phyloP scores from a whole-genome alignment of 371 early-diverging fungal species.

The Blastocladiella emersonii region DNA sequence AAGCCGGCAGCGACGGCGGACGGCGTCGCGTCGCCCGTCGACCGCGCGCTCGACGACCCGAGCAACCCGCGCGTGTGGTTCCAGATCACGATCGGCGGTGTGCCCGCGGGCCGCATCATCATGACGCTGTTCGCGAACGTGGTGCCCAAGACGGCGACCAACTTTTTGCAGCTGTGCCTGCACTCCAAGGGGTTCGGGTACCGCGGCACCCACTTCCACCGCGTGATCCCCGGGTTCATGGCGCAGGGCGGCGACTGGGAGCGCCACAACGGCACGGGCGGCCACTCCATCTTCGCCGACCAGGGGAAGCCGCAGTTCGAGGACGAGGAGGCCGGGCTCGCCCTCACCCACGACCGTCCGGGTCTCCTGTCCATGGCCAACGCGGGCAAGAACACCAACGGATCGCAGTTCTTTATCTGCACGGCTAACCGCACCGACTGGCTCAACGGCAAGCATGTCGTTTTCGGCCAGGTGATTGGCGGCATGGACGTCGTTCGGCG shows the following conservation, averaged over 20 bases:
- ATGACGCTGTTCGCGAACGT: slow-evolving; percentile 52
- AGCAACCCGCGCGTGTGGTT: slow-evolving; percentile 1
- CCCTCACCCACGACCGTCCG: slow-evolving; percentile 2
- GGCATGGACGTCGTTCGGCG: slow-evolving; percentile 67
- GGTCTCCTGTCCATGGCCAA: slow-evolving; percentile 91
- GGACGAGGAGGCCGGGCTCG: slow-evolving; percentile 46
- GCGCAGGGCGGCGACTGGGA: slow-evolving; percentile 87
- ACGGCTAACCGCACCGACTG: slow-evolving; percentile 56
- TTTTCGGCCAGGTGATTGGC: slow-evolving; percentile 86
- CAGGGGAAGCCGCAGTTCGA: slow-evolving; percentile 39
- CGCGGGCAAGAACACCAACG: slow-evolving; percentile 85
- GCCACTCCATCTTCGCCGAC: slow-evolving; percentile 50
- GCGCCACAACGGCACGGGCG: slow-evolving; percentile 80
- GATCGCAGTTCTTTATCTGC: slow-evolving; percentile 98
- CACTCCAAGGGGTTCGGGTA: slow-evolving; percentile 38
- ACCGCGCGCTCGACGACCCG: no score
- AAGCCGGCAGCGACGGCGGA: no score
- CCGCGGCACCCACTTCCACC: slow-evolving; percentile 76
- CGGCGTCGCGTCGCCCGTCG: no score
- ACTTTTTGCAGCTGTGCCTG: slow-evolving; percentile 81
- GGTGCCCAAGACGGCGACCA: slow-evolving; percentile 94
- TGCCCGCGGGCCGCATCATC: slow-evolving; percentile 12
- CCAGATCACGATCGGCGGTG: neutral
- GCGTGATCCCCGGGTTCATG: slow-evolving; percentile 46
- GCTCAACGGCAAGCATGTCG: slow-evolving; percentile 99